Base-by-base conservation (phyloP, 768 basidiomycete genomes). In the Cystobasidium tubakii region DNA sequence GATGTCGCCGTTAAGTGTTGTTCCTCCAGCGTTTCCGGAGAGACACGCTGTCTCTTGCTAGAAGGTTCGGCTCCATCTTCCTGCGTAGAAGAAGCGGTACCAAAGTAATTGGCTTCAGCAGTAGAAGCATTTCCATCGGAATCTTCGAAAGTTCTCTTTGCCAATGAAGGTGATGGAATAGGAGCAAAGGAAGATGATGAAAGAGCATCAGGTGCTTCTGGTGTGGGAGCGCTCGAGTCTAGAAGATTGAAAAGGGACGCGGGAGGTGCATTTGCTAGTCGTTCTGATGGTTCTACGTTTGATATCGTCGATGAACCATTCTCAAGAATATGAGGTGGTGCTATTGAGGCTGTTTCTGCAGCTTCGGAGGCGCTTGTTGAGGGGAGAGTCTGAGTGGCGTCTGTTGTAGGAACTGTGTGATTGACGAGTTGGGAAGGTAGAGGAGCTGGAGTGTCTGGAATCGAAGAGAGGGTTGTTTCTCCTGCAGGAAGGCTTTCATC, bases 391-490 rank as follows among this genome's bases (percentile, higher is more conserved):
- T 50, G 53, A 21, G 33, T 34, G 3, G 33, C 29, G 36, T 71
- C 69, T 23, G 69, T 71, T 2, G 69, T 25, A 60, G 69, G 23
- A 60, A 27, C 54, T 34, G 69, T 19, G 21, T 55, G 33, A 42
- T 71, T 55, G 17, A 71, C 69, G 29, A 71, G 55, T 44, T 71
- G 69, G 29, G 69, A 71, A 42, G 69, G 69, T 7, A 71, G 55
- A 29, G 69, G 69, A 36, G 69, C 54, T 21, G 69, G 69, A 23
- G 53, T 53, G 33, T 71, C 36, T 23, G 69, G 69, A 9, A 71
- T 29, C 1, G 69, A 55, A 13, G 50, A 46, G 54, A 71, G 12
- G 7, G 54, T 60, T 21, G 66, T 12, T 65, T 27, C 27, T 12
- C 25, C 23, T 65, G 63, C 25, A 65, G 63, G 63, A 12, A 36